A percentile compares a stretch with the other conserved stretches of the same genome.
phyloP scores from a whole-genome alignment of 441 rosid genomes.

The Adansonia madagascariensis region DNA sequence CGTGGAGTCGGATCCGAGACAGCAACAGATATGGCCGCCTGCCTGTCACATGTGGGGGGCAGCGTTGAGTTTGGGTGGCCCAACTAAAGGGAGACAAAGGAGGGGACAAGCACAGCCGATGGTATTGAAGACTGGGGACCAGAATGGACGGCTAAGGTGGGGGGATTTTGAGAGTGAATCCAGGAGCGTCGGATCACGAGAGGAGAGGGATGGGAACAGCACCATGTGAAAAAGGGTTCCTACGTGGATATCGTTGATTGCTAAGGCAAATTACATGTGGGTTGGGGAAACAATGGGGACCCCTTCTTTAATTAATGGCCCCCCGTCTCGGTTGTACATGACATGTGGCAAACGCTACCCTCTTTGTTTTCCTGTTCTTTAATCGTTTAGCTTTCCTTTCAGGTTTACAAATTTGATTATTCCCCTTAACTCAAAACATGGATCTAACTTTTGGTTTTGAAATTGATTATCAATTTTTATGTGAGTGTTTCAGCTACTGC shows the following conservation, averaged over 20 bases:
- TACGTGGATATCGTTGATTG: constrained; percentile 40
- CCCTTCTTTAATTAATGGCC: constrained; percentile 5
- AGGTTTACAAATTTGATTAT: too few relatives aligned
- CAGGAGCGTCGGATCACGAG: constrained; percentile 40
- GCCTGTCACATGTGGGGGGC: constrained; percentile 46
- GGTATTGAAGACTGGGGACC: constrained; percentile 44
- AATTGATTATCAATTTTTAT: too few relatives aligned
- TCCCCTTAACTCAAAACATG: too few relatives aligned
- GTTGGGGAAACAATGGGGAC: constrained; percentile 23
- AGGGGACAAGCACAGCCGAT: constrained; percentile 50
- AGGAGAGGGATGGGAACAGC: constrained; percentile 21
- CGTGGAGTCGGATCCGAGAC: constrained; percentile 29
- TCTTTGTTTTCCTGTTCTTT: neutral
- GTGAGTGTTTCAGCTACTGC: neutral
- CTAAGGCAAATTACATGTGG: constrained; percentile 41
- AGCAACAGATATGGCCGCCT: constrained; percentile 45
- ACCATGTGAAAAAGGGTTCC: constrained; percentile 41
- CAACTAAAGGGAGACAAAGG: constrained; percentile 46
- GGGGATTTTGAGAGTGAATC: constrained; percentile 23
- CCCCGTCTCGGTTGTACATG: neutral
- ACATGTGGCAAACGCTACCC: constrained; percentile 26
- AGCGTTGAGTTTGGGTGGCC: constrained; percentile 39
- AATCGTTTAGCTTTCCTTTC: too few relatives aligned
- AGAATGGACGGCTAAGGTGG: constrained; percentile 39
- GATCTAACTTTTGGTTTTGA: too few relatives aligned